These are phyloP conservation scores for Trichoderma koningiopsis DNA, from an alignment of 2,329 filamentous ascomycete species.

Conservation along the genomic window DNA sequence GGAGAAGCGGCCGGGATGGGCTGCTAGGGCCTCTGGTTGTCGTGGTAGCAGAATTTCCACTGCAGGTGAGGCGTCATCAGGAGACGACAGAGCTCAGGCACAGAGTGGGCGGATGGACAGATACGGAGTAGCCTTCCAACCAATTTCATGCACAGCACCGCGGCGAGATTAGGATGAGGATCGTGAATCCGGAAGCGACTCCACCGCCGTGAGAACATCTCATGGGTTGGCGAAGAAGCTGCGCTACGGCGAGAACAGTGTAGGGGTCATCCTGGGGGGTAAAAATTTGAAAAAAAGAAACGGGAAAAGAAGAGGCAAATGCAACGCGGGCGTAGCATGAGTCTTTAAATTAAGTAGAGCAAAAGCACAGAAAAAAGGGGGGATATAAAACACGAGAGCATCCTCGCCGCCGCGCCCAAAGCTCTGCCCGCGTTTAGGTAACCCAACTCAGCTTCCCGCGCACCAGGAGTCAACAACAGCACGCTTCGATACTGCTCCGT, in stretches of 20 bases:
- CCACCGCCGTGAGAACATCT: constrained; percentile 17
- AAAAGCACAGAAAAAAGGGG: background rate
- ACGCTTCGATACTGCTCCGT: background rate
- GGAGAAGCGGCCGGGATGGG: background rate
- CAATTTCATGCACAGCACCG: constrained; percentile 24
- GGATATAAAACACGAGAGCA: constrained; percentile 14
- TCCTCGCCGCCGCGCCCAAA: background rate
- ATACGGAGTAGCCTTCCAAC: constrained; percentile 20
- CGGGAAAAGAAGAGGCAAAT: background rate
- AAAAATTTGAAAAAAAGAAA: background rate
- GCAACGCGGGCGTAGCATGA: background rate
- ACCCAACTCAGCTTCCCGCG: background rate
- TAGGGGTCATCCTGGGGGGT: constrained; percentile 19
- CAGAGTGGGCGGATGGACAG: constrained; percentile 21
- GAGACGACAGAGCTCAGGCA: constrained; percentile 20
- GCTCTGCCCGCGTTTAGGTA: background rate
- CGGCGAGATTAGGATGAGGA: constrained; percentile 24
- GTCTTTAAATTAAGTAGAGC: background rate
- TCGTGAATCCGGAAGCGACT: constrained; percentile 22
- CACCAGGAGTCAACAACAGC: background rate
- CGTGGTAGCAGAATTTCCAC: constrained; percentile 19
- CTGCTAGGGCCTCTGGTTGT: constrained; percentile 14
- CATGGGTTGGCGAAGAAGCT: constrained; percentile 15
- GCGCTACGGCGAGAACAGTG: background rate
- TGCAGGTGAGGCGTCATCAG: constrained; percentile 25